Evolutionary conservation across 164 flowering plant genomes (phyloP).

Genomic region (Kingdonia uniflora): DNA sequence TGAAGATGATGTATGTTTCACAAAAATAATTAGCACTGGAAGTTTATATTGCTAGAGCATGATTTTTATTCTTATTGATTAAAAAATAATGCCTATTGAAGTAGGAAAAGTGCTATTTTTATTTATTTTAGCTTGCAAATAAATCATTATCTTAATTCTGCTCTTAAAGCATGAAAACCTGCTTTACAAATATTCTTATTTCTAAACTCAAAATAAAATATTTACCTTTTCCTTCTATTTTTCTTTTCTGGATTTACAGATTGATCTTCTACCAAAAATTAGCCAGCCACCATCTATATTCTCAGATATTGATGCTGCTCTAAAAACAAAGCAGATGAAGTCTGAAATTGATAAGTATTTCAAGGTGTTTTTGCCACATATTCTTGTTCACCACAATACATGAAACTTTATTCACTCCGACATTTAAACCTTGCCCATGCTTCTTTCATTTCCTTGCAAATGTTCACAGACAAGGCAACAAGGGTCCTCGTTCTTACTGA

Average conservation of each 20-base stretch:
- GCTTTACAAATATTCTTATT: too few relatives aligned
- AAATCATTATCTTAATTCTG: too few relatives aligned
- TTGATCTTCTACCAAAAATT: conserved; percentile 86
- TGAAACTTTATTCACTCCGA: too few relatives aligned
- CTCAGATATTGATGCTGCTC: conserved; percentile 88
- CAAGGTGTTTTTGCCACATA: conserved; percentile 35
- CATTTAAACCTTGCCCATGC: too few relatives aligned
- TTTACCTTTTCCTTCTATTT: too few relatives aligned
- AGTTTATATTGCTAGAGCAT: too few relatives aligned
- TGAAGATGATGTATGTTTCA: conserved; percentile 46
- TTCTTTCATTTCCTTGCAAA: not conserved
- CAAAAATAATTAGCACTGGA: not conserved
- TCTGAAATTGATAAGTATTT: conserved; percentile 85
- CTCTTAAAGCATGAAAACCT: not conserved
- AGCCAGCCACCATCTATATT: conserved; percentile 70
- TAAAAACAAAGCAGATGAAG: conserved; percentile 82
- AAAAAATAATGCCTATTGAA: too few relatives aligned
- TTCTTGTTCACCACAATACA: too few relatives aligned
- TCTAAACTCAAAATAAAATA: too few relatives aligned
- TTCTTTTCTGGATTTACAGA: conserved; percentile 32
- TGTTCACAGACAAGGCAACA: conserved; percentile 63
- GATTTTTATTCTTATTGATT: too few relatives aligned
- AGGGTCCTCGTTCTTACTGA: conserved; percentile 55
- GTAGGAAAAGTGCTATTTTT: not conserved
- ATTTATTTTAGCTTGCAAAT: too few relatives aligned